A percentile compares a stretch with the other conserved stretches of the same genome.
These are phyloP conservation scores for Malassezia restricta DNA, from an alignment of 1,284 basidiomycete genomes.

Conservation along the genomic window DNA sequence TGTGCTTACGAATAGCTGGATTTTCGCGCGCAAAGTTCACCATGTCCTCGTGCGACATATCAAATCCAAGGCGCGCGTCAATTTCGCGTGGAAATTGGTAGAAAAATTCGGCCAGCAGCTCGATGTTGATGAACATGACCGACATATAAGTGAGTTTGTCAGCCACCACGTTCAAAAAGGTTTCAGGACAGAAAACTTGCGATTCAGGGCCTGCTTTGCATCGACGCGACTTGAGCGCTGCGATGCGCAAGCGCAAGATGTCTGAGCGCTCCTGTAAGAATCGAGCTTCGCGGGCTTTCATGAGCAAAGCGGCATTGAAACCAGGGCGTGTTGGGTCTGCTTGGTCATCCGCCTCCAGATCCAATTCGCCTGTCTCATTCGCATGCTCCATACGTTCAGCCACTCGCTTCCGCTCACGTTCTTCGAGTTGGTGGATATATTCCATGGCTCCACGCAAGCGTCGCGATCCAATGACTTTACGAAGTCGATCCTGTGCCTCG, in stretches of 20 bases:
- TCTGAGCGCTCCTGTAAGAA: slow-evolving; percentile 68
- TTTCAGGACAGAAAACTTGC: slow-evolving; percentile 84
- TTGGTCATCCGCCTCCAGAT: slow-evolving; percentile 38
- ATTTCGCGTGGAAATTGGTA: slow-evolving; percentile 98
- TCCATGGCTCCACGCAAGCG: slow-evolving; percentile 64
- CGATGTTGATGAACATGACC: slow-evolving; percentile 85
- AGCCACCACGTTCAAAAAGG: slow-evolving; percentile 88
- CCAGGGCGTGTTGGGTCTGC: slow-evolving; percentile 49
- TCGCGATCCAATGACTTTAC: slow-evolving; percentile 70
- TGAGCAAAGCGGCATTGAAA: slow-evolving; percentile 61
- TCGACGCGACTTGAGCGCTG: slow-evolving; percentile 71
- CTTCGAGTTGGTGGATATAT: slow-evolving; percentile 73
- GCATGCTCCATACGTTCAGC: slow-evolving; percentile 32
- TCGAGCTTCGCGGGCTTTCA: slow-evolving; percentile 73
- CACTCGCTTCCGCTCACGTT: slow-evolving; percentile 60
- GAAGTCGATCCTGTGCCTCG: slow-evolving; percentile 69
- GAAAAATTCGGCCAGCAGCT: slow-evolving; percentile 93
- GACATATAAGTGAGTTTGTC: slow-evolving; percentile 93
- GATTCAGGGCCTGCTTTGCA: slow-evolving; percentile 75
- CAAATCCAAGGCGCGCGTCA: slow-evolving; percentile 82
- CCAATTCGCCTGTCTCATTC: not conserved
- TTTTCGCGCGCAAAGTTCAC: slow-evolving; percentile 86
- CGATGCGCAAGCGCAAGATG: slow-evolving; percentile 70
- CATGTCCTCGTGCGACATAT: slow-evolving; percentile 74
- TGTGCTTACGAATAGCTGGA: slow-evolving; percentile 66